phyloP scores from a whole-genome alignment of 176 grass and related monocot species.

The Guadua angustifolia region DNA sequence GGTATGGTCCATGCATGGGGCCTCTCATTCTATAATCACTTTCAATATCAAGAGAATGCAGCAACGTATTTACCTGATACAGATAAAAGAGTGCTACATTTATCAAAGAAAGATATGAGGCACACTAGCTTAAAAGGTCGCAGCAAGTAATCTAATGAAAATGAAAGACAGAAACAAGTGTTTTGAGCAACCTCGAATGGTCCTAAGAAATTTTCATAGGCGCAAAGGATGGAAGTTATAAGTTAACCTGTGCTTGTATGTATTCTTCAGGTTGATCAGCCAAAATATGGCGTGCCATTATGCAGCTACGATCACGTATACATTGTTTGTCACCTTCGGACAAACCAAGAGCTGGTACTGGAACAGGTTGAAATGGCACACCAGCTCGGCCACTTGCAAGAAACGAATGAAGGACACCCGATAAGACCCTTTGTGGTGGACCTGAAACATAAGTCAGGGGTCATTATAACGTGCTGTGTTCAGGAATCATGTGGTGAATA shows the following conservation, averaged over 20 bases:
- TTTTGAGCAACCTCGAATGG: conserved; percentile 2
- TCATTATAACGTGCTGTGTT: conserved; percentile 33
- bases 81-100: conserved; percentile 41
- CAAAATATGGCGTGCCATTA: conserved; percentile 97
- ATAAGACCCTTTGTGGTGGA: conserved; percentile 87
- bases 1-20: conserved; percentile 68
- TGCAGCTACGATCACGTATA: conserved; percentile 96
- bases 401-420: conserved; percentile 90
- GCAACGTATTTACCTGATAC: conserved; percentile 84
- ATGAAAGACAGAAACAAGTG: conserved; percentile 32
- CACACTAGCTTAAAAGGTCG: neutral
- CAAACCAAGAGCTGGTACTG: conserved; percentile 90
- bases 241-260: conserved; percentile 84
- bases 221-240: conserved; percentile 18
- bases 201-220: conserved; percentile 7
- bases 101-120: conserved; percentile 24
- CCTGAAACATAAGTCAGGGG: conserved; percentile 59
- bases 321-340: conserved; percentile 95
- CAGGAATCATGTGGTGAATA: conserved; percentile 11
- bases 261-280: conserved; percentile 95
- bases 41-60: conserved; percentile 95
- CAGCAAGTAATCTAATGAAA: conserved; percentile 28
- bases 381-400: conserved; percentile 78
- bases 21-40: conserved; percentile 62
- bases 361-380: conserved; percentile 85